A percentile compares a stretch with the other conserved stretches of the same genome.
These are phyloP conservation scores for Haplosporangium sp. DNA, from an alignment of 371 early-diverging fungal species.

Conservation along the genomic window DNA sequence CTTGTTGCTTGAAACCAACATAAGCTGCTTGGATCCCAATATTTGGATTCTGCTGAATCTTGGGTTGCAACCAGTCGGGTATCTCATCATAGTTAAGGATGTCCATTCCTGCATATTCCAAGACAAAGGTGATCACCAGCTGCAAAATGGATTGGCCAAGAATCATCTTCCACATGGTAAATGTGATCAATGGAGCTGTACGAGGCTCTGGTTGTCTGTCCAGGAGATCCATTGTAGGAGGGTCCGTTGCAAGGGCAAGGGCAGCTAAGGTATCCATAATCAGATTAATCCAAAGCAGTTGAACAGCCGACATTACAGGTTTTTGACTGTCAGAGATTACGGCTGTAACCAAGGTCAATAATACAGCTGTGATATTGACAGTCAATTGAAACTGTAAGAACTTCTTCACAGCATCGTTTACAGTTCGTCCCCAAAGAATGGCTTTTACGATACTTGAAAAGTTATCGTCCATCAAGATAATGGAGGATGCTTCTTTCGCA, in stretches of 20 bases:
- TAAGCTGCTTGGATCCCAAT: constrained; percentile 10
- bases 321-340: constrained; percentile 61
- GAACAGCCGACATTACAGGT: constrained; percentile 76
- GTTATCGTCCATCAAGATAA: constrained; percentile 86
- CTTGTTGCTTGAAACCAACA: constrained; percentile 26
- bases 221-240: constrained; percentile 74
- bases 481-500: constrained; percentile 83
- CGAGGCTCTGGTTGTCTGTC: constrained; percentile 71
- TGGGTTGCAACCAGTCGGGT: constrained; percentile 4
- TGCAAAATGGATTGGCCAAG: constrained; percentile 73
- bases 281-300: constrained; percentile 85
- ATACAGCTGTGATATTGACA: constrained; percentile 80
- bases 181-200: constrained; percentile 72
- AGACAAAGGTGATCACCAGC: constrained; percentile 63
- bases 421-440: constrained; percentile 84
- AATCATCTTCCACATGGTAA: constrained; percentile 83
- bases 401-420: constrained; percentile 84
- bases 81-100: constrained; percentile 53
- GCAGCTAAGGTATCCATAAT: constrained; percentile 88
- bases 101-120: constrained; percentile 64
- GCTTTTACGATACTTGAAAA: constrained; percentile 82
- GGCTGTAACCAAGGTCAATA: constrained; percentile 73
- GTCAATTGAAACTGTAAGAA: constrained; percentile 86
- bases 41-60: neutral
- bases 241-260: constrained; percentile 81